Conservation (phyloP, 169 alveolate species). For the Ichthyophthirius multifiliis region DNA sequence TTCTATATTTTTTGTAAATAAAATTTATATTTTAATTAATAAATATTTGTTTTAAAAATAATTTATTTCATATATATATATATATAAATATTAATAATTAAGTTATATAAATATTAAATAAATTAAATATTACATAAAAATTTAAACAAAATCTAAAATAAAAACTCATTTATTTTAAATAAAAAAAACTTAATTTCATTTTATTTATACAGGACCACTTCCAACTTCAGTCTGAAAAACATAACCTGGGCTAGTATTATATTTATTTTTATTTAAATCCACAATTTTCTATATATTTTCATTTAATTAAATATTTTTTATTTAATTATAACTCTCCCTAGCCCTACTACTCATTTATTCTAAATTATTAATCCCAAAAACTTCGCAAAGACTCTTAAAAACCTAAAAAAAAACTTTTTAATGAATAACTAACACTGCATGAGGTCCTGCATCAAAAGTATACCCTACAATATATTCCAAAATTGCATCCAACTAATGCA, state of each 20-base stretch:
- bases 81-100: too few species aligned
- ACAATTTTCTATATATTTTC: neutral
- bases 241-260: neutral
- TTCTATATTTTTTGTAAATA: too few species aligned
- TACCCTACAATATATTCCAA: conserved; percentile 52
- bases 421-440: conserved; percentile 63
- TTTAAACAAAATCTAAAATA: too few species aligned
- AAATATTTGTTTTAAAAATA: too few species aligned
- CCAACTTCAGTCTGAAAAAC: conserved; percentile 16
- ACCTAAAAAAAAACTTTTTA: neutral
- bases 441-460: conserved; percentile 86
- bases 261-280: neutral
- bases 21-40: too few species aligned
- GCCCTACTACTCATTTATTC: neutral
- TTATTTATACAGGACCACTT: conserved; percentile 9
- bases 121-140: too few species aligned
- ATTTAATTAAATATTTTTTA: neutral
- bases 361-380: neutral
- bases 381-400: neutral
- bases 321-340: neutral
- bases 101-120: too few species aligned
- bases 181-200: neutral
- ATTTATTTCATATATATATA: too few species aligned
- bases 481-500: conserved; percentile 27
- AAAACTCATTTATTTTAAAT: too few species aligned